Evolutionary conservation across 805 yeast genomes (phyloP), one percentile per base, ranked within the genome.

Genomic region (Ogataea salicorniae): DNA sequence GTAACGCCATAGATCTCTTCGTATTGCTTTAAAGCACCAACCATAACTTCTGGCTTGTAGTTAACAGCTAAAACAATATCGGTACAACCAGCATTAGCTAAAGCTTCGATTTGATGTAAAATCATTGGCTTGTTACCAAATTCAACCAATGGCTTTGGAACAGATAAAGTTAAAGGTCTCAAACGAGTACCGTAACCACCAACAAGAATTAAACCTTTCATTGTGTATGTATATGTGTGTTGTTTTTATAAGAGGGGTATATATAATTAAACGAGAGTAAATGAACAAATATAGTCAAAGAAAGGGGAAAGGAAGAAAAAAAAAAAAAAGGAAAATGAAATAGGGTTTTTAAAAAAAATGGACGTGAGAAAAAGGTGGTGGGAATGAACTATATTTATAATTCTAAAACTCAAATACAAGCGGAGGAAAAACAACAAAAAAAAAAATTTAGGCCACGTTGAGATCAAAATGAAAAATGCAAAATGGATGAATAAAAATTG

Each of bases 171-270:
- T 65, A 94, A 79, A 54, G 99, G 99, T 82, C 99, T 91, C 77
- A 94, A 86, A 78, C 99, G 94, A 66, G 99, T 94, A 80, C 99
- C 99, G 79, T 91, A 94, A 73, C 99, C 99, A 69, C 99, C 99
- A 63, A 92, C 98, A 71, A 92, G 84, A 80, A 92, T 92, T 73
- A 92, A 83, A 69, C 96, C 97, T 79, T 90, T 90, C 97, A 90
- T 89, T 45, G 46, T 55, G 49, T 41, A 41, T 41, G 18, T 20
- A 26, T 20, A 33, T 34, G 7, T 31, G 17, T n/a, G 29, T n/a
- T 26, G 15, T 16, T 34, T 18, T 5, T 37, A 6, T 29, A 26
- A 17, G 7, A 17, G 16, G 45, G 39, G 43, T 34, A 16, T 39
- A 36, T 15, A 31, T 26, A n/a, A 34, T 42, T 33, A 33, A 43